Evolutionary conservation across 73 alveolate genomes (phyloP).

Genomic region (Durusdinium trenchii): DNA sequence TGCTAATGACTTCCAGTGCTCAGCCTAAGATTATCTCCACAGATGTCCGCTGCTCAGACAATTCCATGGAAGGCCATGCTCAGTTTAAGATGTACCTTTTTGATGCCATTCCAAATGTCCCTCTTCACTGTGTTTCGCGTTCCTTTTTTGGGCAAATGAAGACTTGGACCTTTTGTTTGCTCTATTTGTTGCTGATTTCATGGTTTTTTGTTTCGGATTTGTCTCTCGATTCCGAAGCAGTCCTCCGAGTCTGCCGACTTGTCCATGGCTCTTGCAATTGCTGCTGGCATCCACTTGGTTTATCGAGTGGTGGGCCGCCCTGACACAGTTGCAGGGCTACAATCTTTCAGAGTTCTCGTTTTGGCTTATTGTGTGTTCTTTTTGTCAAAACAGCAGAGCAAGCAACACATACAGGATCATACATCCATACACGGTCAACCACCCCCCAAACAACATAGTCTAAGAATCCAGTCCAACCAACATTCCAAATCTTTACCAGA

Average conservation of each 20-base stretch:
- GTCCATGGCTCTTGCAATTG: slow-evolving; percentile 68
- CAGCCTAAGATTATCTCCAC: slow-evolving; percentile 74
- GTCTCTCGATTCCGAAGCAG: neutral
- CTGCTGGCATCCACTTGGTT: slow-evolving; percentile 85
- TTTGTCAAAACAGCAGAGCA: too few relatives aligned
- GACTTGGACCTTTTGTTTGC: neutral
- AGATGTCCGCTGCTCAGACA: slow-evolving; percentile 50
- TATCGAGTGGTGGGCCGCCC: slow-evolving; percentile 50
- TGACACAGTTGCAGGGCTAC: neutral
- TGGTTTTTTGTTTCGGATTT: neutral
- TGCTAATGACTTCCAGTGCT: slow-evolving; percentile 91
- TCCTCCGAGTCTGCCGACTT: slow-evolving; percentile 57
- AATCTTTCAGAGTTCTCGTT: neutral
- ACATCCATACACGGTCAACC: too few relatives aligned
- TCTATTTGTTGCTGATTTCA: neutral
- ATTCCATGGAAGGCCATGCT: too few relatives aligned
- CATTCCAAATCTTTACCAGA: too few relatives aligned
- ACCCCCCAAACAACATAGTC: too few relatives aligned
- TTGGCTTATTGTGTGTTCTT: neutral
- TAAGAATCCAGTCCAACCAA: too few relatives aligned
- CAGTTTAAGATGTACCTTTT: too few relatives aligned
- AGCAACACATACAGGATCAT: too few relatives aligned
- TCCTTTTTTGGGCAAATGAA: neutral
- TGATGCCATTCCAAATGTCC: too few relatives aligned
- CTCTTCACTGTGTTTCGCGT: too few relatives aligned